phyloP scores from a whole-genome alignment of 306 rosid species.

The Gastrolobium bilobum region DNA sequence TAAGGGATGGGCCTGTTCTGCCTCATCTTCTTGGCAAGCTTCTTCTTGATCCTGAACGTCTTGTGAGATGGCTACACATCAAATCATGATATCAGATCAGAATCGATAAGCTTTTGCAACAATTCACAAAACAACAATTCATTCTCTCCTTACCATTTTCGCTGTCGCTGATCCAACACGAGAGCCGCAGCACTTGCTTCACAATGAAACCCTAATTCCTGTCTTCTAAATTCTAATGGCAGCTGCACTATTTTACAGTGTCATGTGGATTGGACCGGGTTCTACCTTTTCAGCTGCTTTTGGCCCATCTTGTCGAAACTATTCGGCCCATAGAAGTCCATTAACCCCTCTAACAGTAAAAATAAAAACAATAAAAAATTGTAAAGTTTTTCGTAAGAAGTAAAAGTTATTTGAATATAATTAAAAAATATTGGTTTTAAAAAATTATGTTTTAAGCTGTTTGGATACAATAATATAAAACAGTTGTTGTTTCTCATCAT shows the following conservation, averaged over 20 bases:
- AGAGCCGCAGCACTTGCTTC: conserved; percentile 18
- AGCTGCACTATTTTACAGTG: not conserved
- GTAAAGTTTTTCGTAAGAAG: no score
- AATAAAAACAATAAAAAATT: not conserved
- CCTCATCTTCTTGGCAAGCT: conserved; percentile 96
- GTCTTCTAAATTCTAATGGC: no score
- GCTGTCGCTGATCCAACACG: conserved; percentile 33
- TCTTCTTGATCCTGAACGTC: conserved; percentile 91
- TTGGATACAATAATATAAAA: no score
- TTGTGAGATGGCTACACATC: conserved; percentile 82
- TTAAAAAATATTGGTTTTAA: no score
- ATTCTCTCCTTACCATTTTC: conserved; percentile 58
- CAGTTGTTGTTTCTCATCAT: no score
- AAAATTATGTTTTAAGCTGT: no score
- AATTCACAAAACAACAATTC: not conserved
- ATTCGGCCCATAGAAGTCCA: not conserved
- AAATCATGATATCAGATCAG: not conserved
- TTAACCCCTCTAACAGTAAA: not conserved
- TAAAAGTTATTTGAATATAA: no score
- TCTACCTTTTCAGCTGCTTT: not conserved
- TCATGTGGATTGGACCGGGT: not conserved
- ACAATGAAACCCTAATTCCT: conserved; percentile 36
- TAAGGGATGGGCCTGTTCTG: conserved; percentile 91
- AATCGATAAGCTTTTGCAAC: not conserved
- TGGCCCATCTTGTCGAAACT: not conserved